Conservation (phyloP, 2,329 filamentous ascomycete genomes). For the Fonsecaea multimorphosa region DNA sequence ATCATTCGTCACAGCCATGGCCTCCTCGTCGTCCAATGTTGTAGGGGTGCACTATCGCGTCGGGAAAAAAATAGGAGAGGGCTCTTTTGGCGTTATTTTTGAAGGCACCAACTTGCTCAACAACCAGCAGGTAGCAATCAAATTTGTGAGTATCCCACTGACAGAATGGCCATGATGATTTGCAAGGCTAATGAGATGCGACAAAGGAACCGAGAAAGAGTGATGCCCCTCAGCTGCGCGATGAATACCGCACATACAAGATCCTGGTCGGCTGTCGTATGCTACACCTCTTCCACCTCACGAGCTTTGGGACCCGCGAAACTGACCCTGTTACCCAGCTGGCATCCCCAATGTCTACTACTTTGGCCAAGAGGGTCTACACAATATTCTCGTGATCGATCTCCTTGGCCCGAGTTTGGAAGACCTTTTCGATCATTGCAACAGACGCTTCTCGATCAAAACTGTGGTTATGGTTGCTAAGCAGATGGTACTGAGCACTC, state of each 20-base stretch:
- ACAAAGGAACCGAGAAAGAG: conserved; percentile 95
- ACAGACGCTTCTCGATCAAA: conserved; percentile 92
- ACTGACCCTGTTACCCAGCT: conserved; percentile 60
- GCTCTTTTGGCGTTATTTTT: conserved; percentile 97
- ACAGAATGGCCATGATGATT: neutral
- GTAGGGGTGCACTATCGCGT: conserved; percentile 98
- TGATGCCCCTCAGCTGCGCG: conserved; percentile 94
- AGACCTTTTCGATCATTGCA: conserved; percentile 97
- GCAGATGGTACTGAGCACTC: conserved; percentile 74
- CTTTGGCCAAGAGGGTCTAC: conserved; percentile 96
- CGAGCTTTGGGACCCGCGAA: conserved; percentile 16
- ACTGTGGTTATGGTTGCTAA: conserved; percentile 99
- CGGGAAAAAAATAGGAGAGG: conserved; percentile 99
- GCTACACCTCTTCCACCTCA: conserved; percentile 52
- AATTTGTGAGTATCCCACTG: conserved; percentile 74
- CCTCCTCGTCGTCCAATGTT: conserved; percentile 91
- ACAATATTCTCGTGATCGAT: conserved; percentile 99
- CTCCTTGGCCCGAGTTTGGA: conserved; percentile 92
- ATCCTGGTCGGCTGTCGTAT: conserved; percentile 98
- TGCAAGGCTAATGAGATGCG: conserved; percentile 33
- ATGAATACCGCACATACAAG: conserved; percentile 99
- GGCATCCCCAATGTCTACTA: conserved; percentile 99
- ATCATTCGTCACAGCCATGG: conserved; percentile 60
- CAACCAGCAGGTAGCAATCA: conserved; percentile 99
- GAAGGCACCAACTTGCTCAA: conserved; percentile 98